Conservation (phyloP, 2,329 filamentous ascomycete species). For the Aspergillus udagawae region DNA sequence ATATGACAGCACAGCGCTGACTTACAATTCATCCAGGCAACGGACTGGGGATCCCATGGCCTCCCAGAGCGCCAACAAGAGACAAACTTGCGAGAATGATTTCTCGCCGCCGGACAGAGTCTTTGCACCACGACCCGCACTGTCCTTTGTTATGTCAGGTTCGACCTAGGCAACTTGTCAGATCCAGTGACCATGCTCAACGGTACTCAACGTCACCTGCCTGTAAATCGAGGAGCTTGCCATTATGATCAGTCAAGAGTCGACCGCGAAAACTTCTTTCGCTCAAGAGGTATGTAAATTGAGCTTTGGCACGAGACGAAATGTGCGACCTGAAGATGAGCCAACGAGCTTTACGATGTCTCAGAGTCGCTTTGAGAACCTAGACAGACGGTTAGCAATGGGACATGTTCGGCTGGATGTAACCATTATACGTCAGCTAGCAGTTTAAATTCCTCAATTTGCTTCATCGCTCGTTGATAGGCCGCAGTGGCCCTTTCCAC, state of each 20-base stretch:
- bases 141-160: conserved; percentile 65
- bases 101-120: conserved; percentile 96
- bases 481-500: conserved; percentile 34
- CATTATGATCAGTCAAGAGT: conserved; percentile 71
- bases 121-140: conserved; percentile 75
- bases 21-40: conserved; percentile 87
- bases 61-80: conserved; percentile 91
- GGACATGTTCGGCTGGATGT: not conserved
- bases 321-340: conserved; percentile 77
- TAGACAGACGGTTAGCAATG: conserved; percentile 22
- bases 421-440: conserved; percentile 37
- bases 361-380: conserved; percentile 58
- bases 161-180: conserved; percentile 47
- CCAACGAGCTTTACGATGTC: conserved; percentile 71
- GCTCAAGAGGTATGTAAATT: conserved; percentile 82
- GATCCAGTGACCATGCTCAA: not conserved
- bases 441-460: conserved; percentile 35
- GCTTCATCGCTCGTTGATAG: conserved; percentile 33
- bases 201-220: conserved; percentile 39
- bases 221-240: conserved; percentile 71
- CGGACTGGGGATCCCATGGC: conserved; percentile 94
- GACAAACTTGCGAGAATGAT: conserved; percentile 93
- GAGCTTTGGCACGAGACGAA: conserved; percentile 76
- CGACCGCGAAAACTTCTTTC: conserved; percentile 85
- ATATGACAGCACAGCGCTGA: conserved; percentile 8